phyloP scores from a whole-genome alignment of 2,329 filamentous ascomycete genomes.

The Ophiosphaerella narmari region DNA sequence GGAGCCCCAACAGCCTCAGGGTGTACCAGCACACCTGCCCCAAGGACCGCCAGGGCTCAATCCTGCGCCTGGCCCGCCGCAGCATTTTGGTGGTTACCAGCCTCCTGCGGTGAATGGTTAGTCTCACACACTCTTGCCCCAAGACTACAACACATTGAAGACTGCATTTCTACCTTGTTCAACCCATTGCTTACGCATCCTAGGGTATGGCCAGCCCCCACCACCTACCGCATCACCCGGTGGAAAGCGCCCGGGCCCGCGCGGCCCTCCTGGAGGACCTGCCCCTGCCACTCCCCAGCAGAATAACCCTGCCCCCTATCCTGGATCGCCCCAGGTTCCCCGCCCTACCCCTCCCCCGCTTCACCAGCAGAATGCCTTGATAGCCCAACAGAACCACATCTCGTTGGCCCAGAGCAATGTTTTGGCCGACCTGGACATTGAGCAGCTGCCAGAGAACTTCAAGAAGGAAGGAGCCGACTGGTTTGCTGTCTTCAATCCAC shows the following conservation, averaged over 20 bases:
- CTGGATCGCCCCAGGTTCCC: slow-evolving; percentile 79
- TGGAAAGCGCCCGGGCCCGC: slow-evolving; percentile 69
- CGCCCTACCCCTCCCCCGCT: slow-evolving; percentile 73
- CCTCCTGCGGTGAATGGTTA: slow-evolving; percentile 67
- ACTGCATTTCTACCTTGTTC: neutral
- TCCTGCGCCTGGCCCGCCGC: slow-evolving; percentile 61
- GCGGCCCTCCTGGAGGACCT: slow-evolving; percentile 65
- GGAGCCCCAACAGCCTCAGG: slow-evolving; percentile 63
- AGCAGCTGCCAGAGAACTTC: slow-evolving; percentile 79
- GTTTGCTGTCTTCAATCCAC: slow-evolving; percentile 96
- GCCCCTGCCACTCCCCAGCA: slow-evolving; percentile 92
- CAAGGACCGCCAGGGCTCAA: slow-evolving; percentile 73
- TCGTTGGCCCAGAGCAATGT: slow-evolving; percentile 65
- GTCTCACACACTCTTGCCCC: slow-evolving; percentile 24
- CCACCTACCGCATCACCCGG: slow-evolving; percentile 86
- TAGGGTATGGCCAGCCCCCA: slow-evolving; percentile 81
- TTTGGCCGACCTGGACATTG: slow-evolving; percentile 83
- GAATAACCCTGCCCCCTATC: slow-evolving; percentile 84
- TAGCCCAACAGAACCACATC: slow-evolving; percentile 33
- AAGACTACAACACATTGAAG: neutral
- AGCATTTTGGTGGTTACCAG: slow-evolving; percentile 73
- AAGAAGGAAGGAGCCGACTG: slow-evolving; percentile 92
- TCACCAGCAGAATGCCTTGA: slow-evolving; percentile 43
- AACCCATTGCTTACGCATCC: neutral
- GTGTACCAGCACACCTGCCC: slow-evolving; percentile 66